Conservation (phyloP, 83 land plant species). For the Diphasiastrum complanatum region DNA sequence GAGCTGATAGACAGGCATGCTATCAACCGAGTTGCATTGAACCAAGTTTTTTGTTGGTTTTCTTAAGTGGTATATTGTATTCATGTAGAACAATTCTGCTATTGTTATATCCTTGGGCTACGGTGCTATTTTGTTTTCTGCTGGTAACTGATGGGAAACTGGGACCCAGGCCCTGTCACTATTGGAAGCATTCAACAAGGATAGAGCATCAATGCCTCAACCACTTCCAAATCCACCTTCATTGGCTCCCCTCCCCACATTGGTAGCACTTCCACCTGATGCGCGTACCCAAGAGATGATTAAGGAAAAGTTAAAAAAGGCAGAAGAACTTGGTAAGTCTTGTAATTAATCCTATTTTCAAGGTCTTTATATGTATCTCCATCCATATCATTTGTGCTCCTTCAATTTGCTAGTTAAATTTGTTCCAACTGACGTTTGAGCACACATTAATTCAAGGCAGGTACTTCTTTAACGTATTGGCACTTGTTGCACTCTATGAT, state of each 20-base stretch:
- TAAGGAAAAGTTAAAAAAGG: conserved; percentile 82
- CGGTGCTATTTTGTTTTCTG: conserved; percentile 1
- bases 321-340: conserved; percentile 90
- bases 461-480: too few species aligned
- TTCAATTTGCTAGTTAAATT: too few species aligned
- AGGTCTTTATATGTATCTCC: too few species aligned
- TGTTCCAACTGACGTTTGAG: too few species aligned
- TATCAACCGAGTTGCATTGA: neutral
- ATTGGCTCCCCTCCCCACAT: conserved; percentile 60
- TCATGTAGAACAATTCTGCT: neutral
- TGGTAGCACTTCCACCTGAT: conserved; percentile 60
- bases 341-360: too few species aligned
- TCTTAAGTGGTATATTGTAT: neutral
- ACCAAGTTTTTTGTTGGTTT: neutral
- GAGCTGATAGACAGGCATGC: conserved; percentile 94
- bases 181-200: conserved; percentile 97
- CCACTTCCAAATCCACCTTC: conserved; percentile 69
- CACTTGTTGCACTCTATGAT: too few species aligned
- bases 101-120: neutral
- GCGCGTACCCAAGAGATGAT: conserved; percentile 96
- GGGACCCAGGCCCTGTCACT: conserved; percentile 67
- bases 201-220: conserved; percentile 83
- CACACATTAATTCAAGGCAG: too few species aligned
- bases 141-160: neutral
- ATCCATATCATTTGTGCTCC: too few species aligned